Percentiles rank a stretch among this genome's conserved stretches.
Conservation (phyloP, 805 yeast species). For the Helenozyma rhizophorensis region DNA sequence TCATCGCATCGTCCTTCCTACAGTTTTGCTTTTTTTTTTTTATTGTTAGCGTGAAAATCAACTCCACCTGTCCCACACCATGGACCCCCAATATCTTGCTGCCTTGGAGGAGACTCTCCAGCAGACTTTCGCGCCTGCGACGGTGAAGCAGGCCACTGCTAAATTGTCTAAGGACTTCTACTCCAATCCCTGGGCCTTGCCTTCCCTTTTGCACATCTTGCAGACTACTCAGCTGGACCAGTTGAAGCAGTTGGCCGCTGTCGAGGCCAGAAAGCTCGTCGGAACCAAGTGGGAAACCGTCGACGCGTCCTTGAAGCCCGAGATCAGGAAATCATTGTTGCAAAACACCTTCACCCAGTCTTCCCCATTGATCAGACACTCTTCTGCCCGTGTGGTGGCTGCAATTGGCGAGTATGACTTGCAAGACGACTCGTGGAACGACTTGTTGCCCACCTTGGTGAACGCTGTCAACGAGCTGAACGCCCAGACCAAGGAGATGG, state of each 20-base stretch:
- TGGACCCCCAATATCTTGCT: conserved; percentile 69
- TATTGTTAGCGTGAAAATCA: too few relatives aligned
- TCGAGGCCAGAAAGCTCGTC: conserved; percentile 87
- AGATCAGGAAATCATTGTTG: conserved; percentile 66
- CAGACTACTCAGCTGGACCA: conserved; percentile 67
- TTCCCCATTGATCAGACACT: conserved; percentile 71
- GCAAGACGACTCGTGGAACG: conserved; percentile 63
- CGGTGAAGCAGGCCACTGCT: conserved; percentile 78
- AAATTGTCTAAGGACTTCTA: conserved; percentile 72
- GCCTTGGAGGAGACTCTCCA: conserved; percentile 75
- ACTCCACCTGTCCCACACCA: conserved; percentile 19
- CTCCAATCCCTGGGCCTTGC: conserved; percentile 64
- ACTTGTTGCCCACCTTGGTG: conserved; percentile 67
- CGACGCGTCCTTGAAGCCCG: conserved; percentile 47
- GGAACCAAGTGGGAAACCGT: conserved; percentile 61
- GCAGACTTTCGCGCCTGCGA: conserved; percentile 74
- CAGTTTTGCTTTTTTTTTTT: conserved; percentile 4
- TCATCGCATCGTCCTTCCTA: conserved; percentile 2
- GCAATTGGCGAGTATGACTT: conserved; percentile 79
- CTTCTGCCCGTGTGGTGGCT: conserved; percentile 83
- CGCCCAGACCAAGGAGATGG: conserved; percentile 69
- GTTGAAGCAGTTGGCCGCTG: conserved; percentile 89
- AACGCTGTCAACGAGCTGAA: conserved; percentile 47
- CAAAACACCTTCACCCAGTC: conserved; percentile 65
- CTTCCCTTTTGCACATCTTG: conserved; percentile 77